Percentiles rank a stretch among this genome's conserved stretches.
These are phyloP conservation scores for Populus pruinosa DNA, from an alignment of 345 rosid genomes.

Conservation along the genomic window DNA sequence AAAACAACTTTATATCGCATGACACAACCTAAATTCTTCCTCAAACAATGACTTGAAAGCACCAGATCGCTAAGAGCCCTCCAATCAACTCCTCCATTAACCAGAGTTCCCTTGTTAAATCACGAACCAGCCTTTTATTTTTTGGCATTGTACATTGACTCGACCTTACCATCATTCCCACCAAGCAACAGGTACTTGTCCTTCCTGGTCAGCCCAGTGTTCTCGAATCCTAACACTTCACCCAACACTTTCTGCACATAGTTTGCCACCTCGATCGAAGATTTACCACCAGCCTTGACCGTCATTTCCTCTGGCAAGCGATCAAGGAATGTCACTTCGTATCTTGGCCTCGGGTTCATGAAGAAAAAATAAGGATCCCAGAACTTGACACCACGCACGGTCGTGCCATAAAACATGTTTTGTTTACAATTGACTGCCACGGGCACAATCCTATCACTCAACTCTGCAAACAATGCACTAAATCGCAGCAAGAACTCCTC, in stretches of 20 bases:
- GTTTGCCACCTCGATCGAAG: conserved; percentile 85
- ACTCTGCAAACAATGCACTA: conserved; percentile 90
- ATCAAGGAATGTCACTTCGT: conserved; percentile 70
- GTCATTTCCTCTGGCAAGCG: conserved; percentile 77
- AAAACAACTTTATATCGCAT: not conserved
- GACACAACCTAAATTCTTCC: not conserved
- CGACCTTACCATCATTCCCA: conserved; percentile 86
- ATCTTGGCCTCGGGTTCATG: conserved; percentile 89
- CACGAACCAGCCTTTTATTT: not conserved
- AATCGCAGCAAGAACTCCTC: conserved; percentile 73
- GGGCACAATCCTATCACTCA: conserved; percentile 92
- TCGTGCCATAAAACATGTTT: conserved; percentile 79
- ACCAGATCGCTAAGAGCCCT: not conserved
- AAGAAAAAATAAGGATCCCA: conserved; percentile 92
- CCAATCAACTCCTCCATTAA: not conserved
- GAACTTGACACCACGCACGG: conserved; percentile 84
- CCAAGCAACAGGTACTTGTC: conserved; percentile 83
- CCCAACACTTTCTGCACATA: conserved; percentile 77
- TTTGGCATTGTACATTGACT: conserved; percentile 52
- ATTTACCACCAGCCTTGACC: conserved; percentile 75
- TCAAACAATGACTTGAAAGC: not conserved
- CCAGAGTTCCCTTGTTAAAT: not conserved
- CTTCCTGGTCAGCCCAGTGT: conserved; percentile 63
- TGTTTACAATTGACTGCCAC: conserved; percentile 88
- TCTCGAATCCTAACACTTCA: conserved; percentile 62